Evolutionary conservation across 2,329 filamentous ascomycete genomes (phyloP), one percentile per base, ranked within the genome.

Genomic region (Diaporthe citriasiana): DNA sequence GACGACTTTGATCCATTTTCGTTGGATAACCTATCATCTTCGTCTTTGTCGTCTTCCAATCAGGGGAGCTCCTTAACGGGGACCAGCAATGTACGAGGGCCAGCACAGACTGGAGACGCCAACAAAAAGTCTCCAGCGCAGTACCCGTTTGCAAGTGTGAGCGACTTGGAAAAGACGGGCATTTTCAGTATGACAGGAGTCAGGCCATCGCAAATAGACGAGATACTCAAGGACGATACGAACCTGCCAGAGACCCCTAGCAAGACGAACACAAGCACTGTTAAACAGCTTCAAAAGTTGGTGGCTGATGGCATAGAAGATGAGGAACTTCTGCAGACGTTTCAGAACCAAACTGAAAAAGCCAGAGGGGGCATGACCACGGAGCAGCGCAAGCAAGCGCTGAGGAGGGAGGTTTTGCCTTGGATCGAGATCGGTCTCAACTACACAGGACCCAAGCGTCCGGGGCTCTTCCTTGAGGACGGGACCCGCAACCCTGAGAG

Each of bases 401-500:
- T 38, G 45, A 51, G 22, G 30, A 6, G 3, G 22, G 1, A 7
- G 15, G 4, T 25, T 4, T 2, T 1, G 45, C 45, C 63, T 45
- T 51, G 45, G 63, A 51, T 51, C 1, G 7, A 51, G 0, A 4
- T 22, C 30, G 63, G 63, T 8, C 7, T 19, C n/a, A 6, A 2
- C 2, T 66, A 51, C 63, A 13, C 4, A 13, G 63, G 45, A 4
- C 12, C 12, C 15, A 38, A 4, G 63, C 30, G 22, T 13, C 22
- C 47, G 19, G 30, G 45, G 22, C 63, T 66, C 30, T 66, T 38
- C 63, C 45, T 51, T n/a, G 22, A 15, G 1, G 63, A 66, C n/a
- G 63, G 63, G 30, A 38, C 22, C 22, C 63, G 45, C 30, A 66
- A 66, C 63, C 63, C 63, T n/a, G 63, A n/a, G 1, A 51, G 45